Evolutionary conservation across 2,329 filamentous ascomycete species (phyloP).

Genomic region (Cryphonectria japonica): DNA sequence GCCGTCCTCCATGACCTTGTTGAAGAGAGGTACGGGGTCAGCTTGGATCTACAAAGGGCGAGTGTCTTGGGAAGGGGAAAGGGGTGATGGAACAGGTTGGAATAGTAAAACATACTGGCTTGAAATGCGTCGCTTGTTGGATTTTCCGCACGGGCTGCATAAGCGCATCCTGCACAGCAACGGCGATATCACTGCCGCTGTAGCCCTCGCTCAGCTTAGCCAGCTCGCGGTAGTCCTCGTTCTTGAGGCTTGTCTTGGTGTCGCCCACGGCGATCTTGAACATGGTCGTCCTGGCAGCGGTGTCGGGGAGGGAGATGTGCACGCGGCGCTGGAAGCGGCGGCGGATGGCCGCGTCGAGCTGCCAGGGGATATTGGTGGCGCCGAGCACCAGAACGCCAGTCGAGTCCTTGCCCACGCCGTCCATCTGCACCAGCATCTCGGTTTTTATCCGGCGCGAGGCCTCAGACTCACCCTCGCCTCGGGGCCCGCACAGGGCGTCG

Average conservation of each 20-base stretch:
- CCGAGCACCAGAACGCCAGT: slow-evolving; percentile 93
- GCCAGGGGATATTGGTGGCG: slow-evolving; percentile 98
- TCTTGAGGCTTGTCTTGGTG: slow-evolving; percentile 82
- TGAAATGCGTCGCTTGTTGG: slow-evolving; percentile 96
- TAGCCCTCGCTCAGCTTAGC: slow-evolving; percentile 88
- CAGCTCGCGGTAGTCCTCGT: slow-evolving; percentile 78
- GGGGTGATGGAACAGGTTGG: background rate
- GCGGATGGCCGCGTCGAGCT: slow-evolving; percentile 93
- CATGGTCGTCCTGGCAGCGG: slow-evolving; percentile 87
- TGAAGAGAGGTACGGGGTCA: background rate
- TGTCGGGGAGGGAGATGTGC: slow-evolving; percentile 90
- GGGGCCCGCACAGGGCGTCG: slow-evolving; percentile 91
- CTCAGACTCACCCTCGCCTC: slow-evolving; percentile 94
- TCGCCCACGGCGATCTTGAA: slow-evolving; percentile 94
- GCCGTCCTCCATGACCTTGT: slow-evolving; percentile 71
- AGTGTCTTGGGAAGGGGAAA: background rate
- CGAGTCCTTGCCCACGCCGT: slow-evolving; percentile 95
- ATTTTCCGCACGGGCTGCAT: slow-evolving; percentile 99
- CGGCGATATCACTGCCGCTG: slow-evolving; percentile 93
- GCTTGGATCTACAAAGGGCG: background rate
- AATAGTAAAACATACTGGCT: slow-evolving; percentile 64
- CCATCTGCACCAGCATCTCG: slow-evolving; percentile 98
- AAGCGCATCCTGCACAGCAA: slow-evolving; percentile 91
- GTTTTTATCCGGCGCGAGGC: slow-evolving; percentile 98
- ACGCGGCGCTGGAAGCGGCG: slow-evolving; percentile 95